Evolutionary conservation across 164 flowering plant species (phyloP).

Genomic region (Nelumbo lutea): DNA sequence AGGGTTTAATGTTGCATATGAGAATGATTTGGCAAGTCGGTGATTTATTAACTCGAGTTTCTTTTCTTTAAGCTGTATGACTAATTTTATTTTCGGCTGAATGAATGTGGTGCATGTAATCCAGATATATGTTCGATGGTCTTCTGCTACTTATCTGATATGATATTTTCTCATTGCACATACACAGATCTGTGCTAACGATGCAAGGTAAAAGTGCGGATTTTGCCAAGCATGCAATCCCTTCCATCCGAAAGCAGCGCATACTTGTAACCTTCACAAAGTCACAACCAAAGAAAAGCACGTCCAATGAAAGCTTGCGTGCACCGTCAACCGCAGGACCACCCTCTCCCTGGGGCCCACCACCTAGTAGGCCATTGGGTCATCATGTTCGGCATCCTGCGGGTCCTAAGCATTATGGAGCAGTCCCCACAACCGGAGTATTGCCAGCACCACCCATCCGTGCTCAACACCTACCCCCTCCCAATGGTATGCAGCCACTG

Average conservation of each 20-base stretch:
- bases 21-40: neutral
- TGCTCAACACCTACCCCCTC: constrained; percentile 40
- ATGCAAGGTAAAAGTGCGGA: constrained; percentile 82
- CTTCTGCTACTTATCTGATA: neutral
- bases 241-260: constrained; percentile 62
- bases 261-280: constrained; percentile 66
- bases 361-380: constrained; percentile 41
- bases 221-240: constrained; percentile 64
- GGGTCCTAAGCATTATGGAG: constrained; percentile 48
- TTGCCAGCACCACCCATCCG: constrained; percentile 49
- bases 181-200: constrained; percentile 69
- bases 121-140: neutral
- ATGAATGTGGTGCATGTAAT: neutral
- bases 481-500: constrained; percentile 57
- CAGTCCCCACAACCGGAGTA: constrained; percentile 54
- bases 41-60: too few relatives aligned
- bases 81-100: neutral
- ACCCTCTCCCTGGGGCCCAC: constrained; percentile 52
- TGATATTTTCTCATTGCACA: neutral
- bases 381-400: constrained; percentile 40
- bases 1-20: neutral
- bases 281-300: constrained; percentile 46
- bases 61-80: too few relatives aligned
- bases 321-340: constrained; percentile 25
- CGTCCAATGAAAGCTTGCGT: constrained; percentile 28